Base-by-base conservation (phyloP, 2,329 filamentous ascomycete genomes). In the Mycosphaerella sp. region DNA sequence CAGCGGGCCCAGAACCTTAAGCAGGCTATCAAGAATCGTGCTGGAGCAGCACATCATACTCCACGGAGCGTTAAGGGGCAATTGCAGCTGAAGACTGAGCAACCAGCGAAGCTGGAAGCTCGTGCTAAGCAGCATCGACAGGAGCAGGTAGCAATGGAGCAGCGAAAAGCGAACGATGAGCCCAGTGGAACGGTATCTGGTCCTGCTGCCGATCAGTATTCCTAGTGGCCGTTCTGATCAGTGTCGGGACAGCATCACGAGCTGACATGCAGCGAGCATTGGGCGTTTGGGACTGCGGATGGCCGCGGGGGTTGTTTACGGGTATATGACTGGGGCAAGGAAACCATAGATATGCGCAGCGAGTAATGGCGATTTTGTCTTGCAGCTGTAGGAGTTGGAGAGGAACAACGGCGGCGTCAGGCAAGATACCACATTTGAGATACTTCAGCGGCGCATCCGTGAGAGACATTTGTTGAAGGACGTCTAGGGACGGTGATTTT, bases 1-100 rank as follows among this genome's bases (percentile, higher is more conserved):
- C 40, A 55, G 35, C 50, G 53, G 4, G 42, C 57, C 8, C 52
- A 44, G 17, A 48, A 44, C 18, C 35, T 57, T 6, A 52, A 52
- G 45, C 46, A 59, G 18, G 57, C 52, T 13, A 41, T 32, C 9
- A 21, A 34, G 13, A 8, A 13, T 18, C 45, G 27, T 41, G 27
- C 37, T 7, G 14, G 10, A n/a, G 32, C 39, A 17, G 36, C 36
- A 41, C 14, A 41, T 2, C 25, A 41, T 16, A 17, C 39, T 7
- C n/a, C 8, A 14, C 36, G 6, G 39, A 41, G 2, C 12, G 14
- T 41, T 8, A 34, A 34, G 30, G 6, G 30, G 4, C 30, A 34
- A 34, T 34, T 34, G 30, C 30, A 34, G 5, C 30, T 34, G 4
- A 34, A 34, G 30, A 12, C 6, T n/a, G 30, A 34, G 17, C 16